phyloP scores from a whole-genome alignment of 2,329 filamentous ascomycete genomes.

The Kalaharituber pfeilii region DNA sequence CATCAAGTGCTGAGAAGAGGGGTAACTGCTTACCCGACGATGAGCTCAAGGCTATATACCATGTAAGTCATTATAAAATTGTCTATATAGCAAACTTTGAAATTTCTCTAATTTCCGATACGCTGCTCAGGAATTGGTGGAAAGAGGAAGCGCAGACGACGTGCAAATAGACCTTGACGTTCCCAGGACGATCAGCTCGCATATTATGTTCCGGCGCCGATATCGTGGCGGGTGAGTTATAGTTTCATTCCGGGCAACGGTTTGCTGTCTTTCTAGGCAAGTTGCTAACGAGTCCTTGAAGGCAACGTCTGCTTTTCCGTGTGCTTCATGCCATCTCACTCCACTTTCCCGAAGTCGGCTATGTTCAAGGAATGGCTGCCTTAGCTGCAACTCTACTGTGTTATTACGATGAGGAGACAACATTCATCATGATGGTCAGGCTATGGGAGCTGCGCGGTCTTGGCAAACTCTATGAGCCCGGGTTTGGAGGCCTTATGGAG shows the following conservation, averaged over 20 bases:
- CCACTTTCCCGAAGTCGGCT: slow-evolving; percentile 79
- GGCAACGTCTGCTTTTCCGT: slow-evolving; percentile 71
- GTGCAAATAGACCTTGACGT: slow-evolving; percentile 96
- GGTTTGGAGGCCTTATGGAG: slow-evolving; percentile 73
- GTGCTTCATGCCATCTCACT: slow-evolving; percentile 83
- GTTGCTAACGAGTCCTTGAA: no score
- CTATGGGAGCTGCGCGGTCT: slow-evolving; percentile 81
- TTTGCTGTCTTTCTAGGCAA: slow-evolving; percentile 4
- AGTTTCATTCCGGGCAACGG: not conserved
- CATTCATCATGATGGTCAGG: slow-evolving; percentile 92
- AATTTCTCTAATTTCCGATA: no score
- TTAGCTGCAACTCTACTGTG: slow-evolving; percentile 81
- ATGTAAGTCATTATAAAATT: slow-evolving; percentile 18
- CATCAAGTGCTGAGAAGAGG: slow-evolving; percentile 52
- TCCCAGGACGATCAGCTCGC: slow-evolving; percentile 78
- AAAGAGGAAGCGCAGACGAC: slow-evolving; percentile 66
- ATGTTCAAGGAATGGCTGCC: slow-evolving; percentile 95
- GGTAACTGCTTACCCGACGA: slow-evolving; percentile 47
- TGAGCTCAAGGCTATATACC: slow-evolving; percentile 42
- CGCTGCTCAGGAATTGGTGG: slow-evolving; percentile 46
- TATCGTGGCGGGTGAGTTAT: slow-evolving; percentile 55
- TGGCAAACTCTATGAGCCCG: slow-evolving; percentile 63
- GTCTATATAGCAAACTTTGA: no score
- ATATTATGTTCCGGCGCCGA: slow-evolving; percentile 89
- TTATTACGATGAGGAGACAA: slow-evolving; percentile 89